Evolutionary conservation across 306 rosid genomes (phyloP).

Genomic region (Astragalus membranaceus): DNA sequence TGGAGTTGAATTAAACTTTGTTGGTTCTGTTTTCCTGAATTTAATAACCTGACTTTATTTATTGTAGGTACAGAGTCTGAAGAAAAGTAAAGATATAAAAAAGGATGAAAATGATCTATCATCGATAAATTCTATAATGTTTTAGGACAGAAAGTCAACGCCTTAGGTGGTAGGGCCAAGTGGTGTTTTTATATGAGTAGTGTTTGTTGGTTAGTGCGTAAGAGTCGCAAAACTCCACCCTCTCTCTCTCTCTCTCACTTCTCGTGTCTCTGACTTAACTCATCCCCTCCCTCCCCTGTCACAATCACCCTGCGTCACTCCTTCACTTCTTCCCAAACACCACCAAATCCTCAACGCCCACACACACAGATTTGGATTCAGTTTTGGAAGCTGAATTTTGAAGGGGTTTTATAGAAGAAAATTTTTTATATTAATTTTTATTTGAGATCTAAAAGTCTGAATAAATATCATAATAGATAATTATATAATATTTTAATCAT

Average conservation of each 20-base stretch:
- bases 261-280: no score
- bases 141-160: conserved; percentile 51
- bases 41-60: conserved; percentile 1
- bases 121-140: conserved; percentile 6
- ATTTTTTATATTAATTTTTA: no score
- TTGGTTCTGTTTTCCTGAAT: not conserved
- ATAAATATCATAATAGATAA: no score
- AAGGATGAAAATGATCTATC: not conserved
- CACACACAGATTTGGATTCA: not conserved
- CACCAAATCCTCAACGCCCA: conserved; percentile 17
- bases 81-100: not conserved
- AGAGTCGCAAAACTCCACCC: conserved; percentile 23
- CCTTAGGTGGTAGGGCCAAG: conserved; percentile 37
- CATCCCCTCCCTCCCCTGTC: conserved; percentile 4
- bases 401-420: no score
- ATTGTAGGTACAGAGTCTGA: not conserved
- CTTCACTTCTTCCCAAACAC: conserved; percentile 36
- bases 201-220: conserved; percentile 34
- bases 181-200: conserved; percentile 14
- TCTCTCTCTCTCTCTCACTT: conserved; percentile 21
- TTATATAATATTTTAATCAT: no score
- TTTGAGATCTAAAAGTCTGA: no score
- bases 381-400: not conserved
- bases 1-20: not conserved
- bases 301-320: conserved; percentile 47